These are phyloP conservation scores for Pythium volutum DNA, from an alignment of 352 stramenopile species.

Conservation along the genomic window DNA sequence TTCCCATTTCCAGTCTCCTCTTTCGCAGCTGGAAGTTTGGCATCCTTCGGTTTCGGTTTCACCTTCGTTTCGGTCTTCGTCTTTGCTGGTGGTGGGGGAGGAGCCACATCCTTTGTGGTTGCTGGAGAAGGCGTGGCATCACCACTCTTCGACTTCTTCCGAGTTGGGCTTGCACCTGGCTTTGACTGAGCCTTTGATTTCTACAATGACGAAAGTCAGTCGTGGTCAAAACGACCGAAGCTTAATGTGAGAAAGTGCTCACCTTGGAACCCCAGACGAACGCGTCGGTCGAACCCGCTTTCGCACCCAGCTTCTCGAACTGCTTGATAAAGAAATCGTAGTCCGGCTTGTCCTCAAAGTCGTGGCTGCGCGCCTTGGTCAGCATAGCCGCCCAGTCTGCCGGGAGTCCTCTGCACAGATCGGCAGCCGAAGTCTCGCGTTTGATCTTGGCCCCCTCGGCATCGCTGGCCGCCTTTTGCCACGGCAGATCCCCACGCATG, in stretches of 20 bases:
- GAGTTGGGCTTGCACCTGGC: constrained; percentile 9
- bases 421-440: constrained; percentile 40
- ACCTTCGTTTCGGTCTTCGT: neutral
- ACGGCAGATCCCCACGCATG: constrained; percentile 72
- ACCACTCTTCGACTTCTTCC: constrained; percentile 25
- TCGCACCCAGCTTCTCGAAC: constrained; percentile 50
- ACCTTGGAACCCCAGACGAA: constrained; percentile 49
- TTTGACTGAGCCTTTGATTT: constrained; percentile 4
- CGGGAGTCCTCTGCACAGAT: constrained; percentile 57
- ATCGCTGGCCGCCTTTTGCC: constrained; percentile 59
- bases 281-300: constrained; percentile 28
- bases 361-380: constrained; percentile 46
- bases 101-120: neutral
- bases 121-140: neutral
- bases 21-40: neutral
- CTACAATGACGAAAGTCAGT: neutral
- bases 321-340: constrained; percentile 65
- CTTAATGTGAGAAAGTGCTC: neutral
- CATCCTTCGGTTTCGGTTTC: neutral
- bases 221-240: neutral
- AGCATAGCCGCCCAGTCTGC: constrained; percentile 59
- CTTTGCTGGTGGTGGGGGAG: neutral
- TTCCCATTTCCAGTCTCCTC: constrained; percentile 4
- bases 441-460: constrained; percentile 73
- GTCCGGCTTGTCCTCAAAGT: constrained; percentile 74